These are phyloP conservation scores for Phialophora expanda DNA, from an alignment of 2,329 filamentous ascomycete genomes.

Conservation along the genomic window DNA sequence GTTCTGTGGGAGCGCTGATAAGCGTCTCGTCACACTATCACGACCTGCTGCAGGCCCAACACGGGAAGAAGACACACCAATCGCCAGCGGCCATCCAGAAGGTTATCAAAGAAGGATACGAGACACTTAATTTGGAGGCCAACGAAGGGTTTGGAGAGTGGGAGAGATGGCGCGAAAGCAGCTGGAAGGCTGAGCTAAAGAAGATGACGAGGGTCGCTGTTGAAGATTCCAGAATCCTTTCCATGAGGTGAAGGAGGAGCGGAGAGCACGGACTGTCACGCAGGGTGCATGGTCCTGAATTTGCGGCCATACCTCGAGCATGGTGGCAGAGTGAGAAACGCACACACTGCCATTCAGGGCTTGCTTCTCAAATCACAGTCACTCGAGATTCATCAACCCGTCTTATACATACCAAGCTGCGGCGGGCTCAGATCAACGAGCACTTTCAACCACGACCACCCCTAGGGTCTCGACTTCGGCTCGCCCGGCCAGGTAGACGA, in stretches of 20 bases:
- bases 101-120: conserved; percentile 95
- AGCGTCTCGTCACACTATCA: conserved; percentile 86
- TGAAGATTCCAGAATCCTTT: conserved; percentile 62
- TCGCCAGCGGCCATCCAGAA: conserved; percentile 77
- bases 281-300: background rate
- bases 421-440: background rate
- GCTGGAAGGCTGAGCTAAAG: conserved; percentile 79
- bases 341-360: background rate
- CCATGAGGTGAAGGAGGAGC: conserved; percentile 23
- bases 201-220: conserved; percentile 82
- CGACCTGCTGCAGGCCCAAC: conserved; percentile 66
- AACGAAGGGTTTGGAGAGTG: conserved; percentile 85
- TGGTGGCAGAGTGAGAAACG: background rate
- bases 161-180: conserved; percentile 81
- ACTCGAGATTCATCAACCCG: background rate
- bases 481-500: background rate
- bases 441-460: background rate
- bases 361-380: background rate
- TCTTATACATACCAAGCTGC: background rate
- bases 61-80: conserved; percentile 68
- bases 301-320: background rate
- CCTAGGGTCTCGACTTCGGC: background rate
- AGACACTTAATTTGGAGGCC: conserved; percentile 88
- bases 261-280: background rate
- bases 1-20: conserved; percentile 78